These are phyloP conservation scores for Fraxinus latifolia DNA, from an alignment of 305 asterid species.

Conservation along the genomic window DNA sequence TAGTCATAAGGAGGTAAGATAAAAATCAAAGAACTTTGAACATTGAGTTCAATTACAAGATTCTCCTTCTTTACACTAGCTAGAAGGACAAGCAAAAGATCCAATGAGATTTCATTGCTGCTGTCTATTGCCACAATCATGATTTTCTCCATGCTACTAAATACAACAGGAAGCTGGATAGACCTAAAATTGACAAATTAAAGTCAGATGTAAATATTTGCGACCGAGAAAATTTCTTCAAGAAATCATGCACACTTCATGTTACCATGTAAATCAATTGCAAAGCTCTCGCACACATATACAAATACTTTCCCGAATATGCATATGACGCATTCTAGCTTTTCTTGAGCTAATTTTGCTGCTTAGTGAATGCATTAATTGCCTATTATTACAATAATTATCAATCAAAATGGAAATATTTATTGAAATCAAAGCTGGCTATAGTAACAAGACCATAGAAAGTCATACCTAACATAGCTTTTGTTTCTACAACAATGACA, in stretches of 20 bases:
- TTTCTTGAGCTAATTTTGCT: not conserved
- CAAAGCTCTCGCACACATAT: not conserved
- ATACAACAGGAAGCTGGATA: conserved; percentile 17
- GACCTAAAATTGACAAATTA: conserved; percentile 19
- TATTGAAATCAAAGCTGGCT: not conserved
- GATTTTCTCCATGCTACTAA: conserved; percentile 23
- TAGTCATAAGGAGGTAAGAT: not conserved
- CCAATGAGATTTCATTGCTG: conserved; percentile 21
- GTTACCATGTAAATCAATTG: not conserved
- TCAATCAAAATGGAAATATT: not conserved
- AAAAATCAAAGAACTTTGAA: not conserved
- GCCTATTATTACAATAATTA: not conserved
- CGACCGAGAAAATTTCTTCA: not conserved
- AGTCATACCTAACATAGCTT: not conserved
- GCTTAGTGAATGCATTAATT: not conserved
- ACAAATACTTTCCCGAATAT: not conserved
- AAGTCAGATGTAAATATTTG: conserved; percentile 1
- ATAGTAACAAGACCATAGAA: not conserved
- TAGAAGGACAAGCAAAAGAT: conserved; percentile 25
- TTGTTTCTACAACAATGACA: not conserved
- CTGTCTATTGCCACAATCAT: conserved; percentile 22
- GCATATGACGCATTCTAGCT: not conserved
- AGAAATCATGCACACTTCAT: not conserved
- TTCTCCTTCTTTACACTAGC: conserved; percentile 28
- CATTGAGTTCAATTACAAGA: conserved; percentile 13